A percentile compares a stretch with the other conserved stretches of the same genome.
phyloP scores from a whole-genome alignment of 345 rosid genomes.

The Excoecaria cochinchinensis region DNA sequence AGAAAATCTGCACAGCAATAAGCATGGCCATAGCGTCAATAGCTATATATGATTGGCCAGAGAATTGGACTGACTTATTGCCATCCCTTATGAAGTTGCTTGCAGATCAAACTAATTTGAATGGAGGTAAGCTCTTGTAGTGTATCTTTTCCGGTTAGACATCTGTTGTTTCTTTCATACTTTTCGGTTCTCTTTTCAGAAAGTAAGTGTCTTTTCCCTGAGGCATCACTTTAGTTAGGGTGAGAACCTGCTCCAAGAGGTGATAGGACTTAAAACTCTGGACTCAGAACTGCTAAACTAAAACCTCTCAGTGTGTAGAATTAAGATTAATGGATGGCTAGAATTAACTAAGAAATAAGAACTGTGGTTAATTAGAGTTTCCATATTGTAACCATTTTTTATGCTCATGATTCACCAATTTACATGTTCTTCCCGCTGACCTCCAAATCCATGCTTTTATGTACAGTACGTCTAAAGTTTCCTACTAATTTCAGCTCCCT shows the following conservation, averaged over 20 bases:
- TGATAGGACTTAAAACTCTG: not conserved
- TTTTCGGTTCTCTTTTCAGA: not conserved
- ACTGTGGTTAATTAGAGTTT: no score
- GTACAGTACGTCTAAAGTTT: no score
- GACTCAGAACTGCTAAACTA: not conserved
- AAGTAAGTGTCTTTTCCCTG: not conserved
- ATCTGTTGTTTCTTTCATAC: not conserved
- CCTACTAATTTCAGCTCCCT: no score
- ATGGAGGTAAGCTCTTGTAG: constrained; percentile 51
- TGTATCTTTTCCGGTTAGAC: constrained; percentile 1
- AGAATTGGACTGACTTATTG: constrained; percentile 81
- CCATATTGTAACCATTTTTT: no score
- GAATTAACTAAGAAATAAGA: no score
- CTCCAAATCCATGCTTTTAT: no score
- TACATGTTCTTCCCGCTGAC: no score
- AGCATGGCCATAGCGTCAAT: constrained; percentile 83
- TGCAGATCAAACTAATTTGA: constrained; percentile 54
- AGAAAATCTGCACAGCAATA: constrained; percentile 81
- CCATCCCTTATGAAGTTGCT: constrained; percentile 74
- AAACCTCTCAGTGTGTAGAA: not conserved
- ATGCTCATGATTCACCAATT: no score
- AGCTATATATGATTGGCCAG: constrained; percentile 90
- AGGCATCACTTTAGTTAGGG: not conserved
- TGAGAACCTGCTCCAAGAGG: not conserved
- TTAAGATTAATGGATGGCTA: no score